Percentiles rank a stretch among this genome's conserved stretches.
phyloP scores from a whole-genome alignment of 2,329 filamentous ascomycete species.

The Periconia sp. region DNA sequence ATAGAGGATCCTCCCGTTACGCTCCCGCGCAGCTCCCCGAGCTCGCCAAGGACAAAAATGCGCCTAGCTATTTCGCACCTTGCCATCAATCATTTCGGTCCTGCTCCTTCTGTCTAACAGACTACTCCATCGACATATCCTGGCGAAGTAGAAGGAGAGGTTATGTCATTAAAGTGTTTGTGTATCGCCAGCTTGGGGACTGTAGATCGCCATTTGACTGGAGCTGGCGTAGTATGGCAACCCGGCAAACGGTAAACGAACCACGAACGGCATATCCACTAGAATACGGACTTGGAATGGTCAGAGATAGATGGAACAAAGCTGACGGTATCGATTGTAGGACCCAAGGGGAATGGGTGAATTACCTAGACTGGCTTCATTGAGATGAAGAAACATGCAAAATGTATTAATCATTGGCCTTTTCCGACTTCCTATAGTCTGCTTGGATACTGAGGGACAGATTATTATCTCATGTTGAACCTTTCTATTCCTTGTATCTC shows the following conservation, averaged over 20 bases:
- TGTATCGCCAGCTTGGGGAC: constrained; percentile 21
- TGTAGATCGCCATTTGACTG: constrained; percentile 24
- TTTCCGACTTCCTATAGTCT: too few species aligned
- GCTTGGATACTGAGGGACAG: too few species aligned
- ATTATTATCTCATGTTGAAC: too few species aligned
- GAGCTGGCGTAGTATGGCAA: constrained; percentile 17
- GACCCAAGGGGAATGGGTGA: constrained; percentile 11
- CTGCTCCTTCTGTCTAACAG: constrained; percentile 22
- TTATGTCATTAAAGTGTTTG: constrained; percentile 13
- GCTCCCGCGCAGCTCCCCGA: constrained; percentile 17
- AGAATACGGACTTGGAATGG: constrained; percentile 16
- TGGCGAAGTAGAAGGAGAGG: constrained; percentile 20
- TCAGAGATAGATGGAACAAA: constrained; percentile 24
- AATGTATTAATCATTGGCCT: too few species aligned
- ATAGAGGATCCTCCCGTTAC: background rate
- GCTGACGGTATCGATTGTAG: constrained; percentile 12
- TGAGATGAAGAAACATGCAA: too few species aligned
- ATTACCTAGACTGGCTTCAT: constrained; percentile 5
- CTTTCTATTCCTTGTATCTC: too few species aligned
- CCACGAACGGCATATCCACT: constrained; percentile 8
- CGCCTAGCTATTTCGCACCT: constrained; percentile 10
- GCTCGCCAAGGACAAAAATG: constrained; percentile 15
- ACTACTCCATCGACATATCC: constrained; percentile 22
- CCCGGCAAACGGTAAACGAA: background rate
- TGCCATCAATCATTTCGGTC: constrained; percentile 21